Evolutionary conservation across 192 early-diverging fungal genomes (phyloP).

Genomic region (Chytriomyces sp.): DNA sequence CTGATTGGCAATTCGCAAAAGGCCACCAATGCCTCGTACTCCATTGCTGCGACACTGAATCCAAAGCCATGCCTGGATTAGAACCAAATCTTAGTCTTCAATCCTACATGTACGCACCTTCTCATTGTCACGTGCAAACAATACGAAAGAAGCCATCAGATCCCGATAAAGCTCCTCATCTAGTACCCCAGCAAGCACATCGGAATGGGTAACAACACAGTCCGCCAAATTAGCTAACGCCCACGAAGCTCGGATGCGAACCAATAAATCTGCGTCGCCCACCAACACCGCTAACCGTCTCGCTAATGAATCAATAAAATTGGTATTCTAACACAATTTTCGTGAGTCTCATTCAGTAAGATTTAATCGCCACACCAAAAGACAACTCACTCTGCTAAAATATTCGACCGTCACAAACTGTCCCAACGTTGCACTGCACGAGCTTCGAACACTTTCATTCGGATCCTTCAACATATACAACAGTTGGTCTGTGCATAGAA

Average conservation of each 20-base stretch:
- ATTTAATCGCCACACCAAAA: neutral
- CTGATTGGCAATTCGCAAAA: slow-evolving; percentile 55
- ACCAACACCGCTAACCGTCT: slow-evolving; percentile 50
- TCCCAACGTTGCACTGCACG: slow-evolving; percentile 67
- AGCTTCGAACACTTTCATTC: slow-evolving; percentile 58
- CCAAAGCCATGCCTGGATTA: neutral
- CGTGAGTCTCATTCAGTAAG: too few species aligned
- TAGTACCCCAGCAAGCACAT: slow-evolving; percentile 29
- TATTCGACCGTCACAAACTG: slow-evolving; percentile 3
- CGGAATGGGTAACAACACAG: slow-evolving; percentile 31
- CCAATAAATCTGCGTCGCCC: slow-evolving; percentile 57
- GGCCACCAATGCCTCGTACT: slow-evolving; percentile 69
- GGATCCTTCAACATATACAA: slow-evolving; percentile 43
- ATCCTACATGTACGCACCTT: slow-evolving; percentile 52
- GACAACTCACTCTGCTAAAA: neutral
- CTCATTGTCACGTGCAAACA: slow-evolving; percentile 68
- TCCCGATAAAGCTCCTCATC: slow-evolving; percentile 46
- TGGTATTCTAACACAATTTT: slow-evolving; percentile 54
- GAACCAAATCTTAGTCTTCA: neutral
- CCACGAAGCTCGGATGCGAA: slow-evolving; percentile 74
- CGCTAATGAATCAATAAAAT: slow-evolving; percentile 60
- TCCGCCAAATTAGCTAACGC: slow-evolving; percentile 76
- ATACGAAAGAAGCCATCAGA: slow-evolving; percentile 50
- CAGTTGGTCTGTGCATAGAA: neutral
- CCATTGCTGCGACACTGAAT: slow-evolving; percentile 68